Evolutionary conservation across 805 yeast genomes (phyloP).

Genomic region (Pichia heedii): DNA sequence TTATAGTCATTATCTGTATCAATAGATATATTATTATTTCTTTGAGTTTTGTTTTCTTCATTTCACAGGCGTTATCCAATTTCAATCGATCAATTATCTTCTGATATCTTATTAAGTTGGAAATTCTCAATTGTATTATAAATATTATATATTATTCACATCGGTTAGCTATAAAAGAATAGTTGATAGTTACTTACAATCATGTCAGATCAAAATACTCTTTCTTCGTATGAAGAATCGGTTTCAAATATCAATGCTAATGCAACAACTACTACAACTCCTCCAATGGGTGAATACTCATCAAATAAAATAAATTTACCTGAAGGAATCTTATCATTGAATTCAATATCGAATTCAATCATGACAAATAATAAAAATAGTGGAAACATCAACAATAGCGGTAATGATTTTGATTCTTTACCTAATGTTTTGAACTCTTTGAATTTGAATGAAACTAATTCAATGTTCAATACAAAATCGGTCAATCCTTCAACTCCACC

Average conservation of each 20-base stretch:
- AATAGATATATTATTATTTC: neutral
- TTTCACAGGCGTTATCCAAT: neutral
- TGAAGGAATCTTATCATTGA: constrained; percentile 6
- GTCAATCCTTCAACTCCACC: constrained; percentile 23
- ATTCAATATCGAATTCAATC: constrained; percentile 2
- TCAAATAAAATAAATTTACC: constrained; percentile 9
- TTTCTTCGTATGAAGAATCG: constrained; percentile 26
- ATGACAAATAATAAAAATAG: constrained; percentile 3
- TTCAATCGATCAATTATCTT: neutral
- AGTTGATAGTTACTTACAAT: too few species aligned
- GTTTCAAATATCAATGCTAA: constrained; percentile 17
- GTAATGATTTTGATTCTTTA: constrained; percentile 30
- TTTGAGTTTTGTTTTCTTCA: neutral
- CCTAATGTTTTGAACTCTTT: constrained; percentile 40
- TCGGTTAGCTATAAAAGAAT: neutral
- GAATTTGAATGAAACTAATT: constrained; percentile 29
- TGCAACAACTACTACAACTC: constrained; percentile 25
- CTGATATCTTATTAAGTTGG: neutral
- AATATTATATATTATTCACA: neutral
- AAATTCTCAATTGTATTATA: neutral
- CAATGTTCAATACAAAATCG: constrained; percentile 18
- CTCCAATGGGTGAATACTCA: constrained; percentile 22
- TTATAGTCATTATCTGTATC: neutral
- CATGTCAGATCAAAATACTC: constrained; percentile 30
- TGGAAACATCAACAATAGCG: neutral